Evolutionary conservation across 1,139 yeast genomes (phyloP).

Genomic region (Candida frijolesensis): DNA sequence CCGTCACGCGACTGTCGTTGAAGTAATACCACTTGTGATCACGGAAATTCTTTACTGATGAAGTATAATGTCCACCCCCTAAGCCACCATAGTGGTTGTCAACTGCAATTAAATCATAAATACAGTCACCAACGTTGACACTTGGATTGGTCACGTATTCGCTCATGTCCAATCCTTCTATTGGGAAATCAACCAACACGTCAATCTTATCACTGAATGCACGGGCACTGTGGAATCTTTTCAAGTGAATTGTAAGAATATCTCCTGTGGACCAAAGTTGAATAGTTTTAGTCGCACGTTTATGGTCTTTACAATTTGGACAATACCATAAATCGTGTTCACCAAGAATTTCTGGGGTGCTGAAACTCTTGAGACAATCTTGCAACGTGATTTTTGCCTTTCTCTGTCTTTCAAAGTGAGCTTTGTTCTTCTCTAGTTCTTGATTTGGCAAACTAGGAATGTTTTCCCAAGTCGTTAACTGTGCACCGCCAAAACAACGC

Average conservation of each 20-base stretch:
- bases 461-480: slow-evolving; percentile 55
- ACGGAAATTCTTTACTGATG: slow-evolving; percentile 77
- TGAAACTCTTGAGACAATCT: slow-evolving; percentile 76
- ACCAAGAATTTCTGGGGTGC: slow-evolving; percentile 83
- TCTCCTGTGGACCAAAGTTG: slow-evolving; percentile 94
- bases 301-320: slow-evolving; percentile 83
- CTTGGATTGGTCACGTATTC: slow-evolving; percentile 48
- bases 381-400: slow-evolving; percentile 61
- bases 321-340: slow-evolving; percentile 95
- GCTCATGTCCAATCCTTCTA: slow-evolving; percentile 75
- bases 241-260: slow-evolving; percentile 83
- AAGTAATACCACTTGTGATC: slow-evolving; percentile 87
- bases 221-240: slow-evolving; percentile 84
- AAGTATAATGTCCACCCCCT: slow-evolving; percentile 98
- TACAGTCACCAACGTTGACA: slow-evolving; percentile 30
- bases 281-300: slow-evolving; percentile 88
- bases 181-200: slow-evolving; percentile 84
- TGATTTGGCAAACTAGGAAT: slow-evolving; percentile 54
- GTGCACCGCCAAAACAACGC: slow-evolving; percentile 50
- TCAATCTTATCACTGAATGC: slow-evolving; percentile 90
- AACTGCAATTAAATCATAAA: slow-evolving; percentile 88
- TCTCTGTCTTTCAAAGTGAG: slow-evolving; percentile 37
- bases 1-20: slow-evolving; percentile 80
- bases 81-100: slow-evolving; percentile 96
- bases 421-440: slow-evolving; percentile 52